Base-by-base conservation (phyloP, 495 filamentous ascomycete species). In the Hypoxylon lienhwacheense region DNA sequence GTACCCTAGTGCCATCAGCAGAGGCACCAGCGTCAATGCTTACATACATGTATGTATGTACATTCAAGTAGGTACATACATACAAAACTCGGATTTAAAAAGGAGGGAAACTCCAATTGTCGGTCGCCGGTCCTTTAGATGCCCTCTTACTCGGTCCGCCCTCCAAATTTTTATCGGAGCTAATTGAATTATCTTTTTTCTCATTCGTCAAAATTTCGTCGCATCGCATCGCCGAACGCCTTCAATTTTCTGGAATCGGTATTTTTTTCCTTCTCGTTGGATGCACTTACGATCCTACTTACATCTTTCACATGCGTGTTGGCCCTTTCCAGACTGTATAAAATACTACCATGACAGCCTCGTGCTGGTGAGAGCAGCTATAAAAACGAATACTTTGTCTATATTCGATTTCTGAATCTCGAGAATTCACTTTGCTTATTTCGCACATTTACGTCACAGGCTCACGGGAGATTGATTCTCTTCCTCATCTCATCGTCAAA, bases 251-350 rank as follows among this genome's bases (percentile, higher is more conserved):
- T 41, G 44, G 35, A 45, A 50, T 47, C 50, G 40, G 25, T 50
- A 36, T 61, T 51, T 61, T 58, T 54, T 34, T 39, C 28, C 24
- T n/a, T 54, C 56, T 46, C 47, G 58, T 55, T 61, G 47, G 51
- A 61, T 35, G 58, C 58, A 61, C 15, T 16, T 26, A 14, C 34
- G 29, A 43, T 40, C n/a, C n/a, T n/a, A n/a, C n/a, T n/a, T n/a
- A n/a, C n/a, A n/a, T n/a, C n/a, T n/a, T n/a, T 29, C 17, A 1
- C 22, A 39, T 47, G 21, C 34, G 39, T 31, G 51, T 61, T 61
- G 42, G 46, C 29, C 46, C 17, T n/a, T 11, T 1, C 28, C 19
- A 35, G 7, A 45, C 6, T 7, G 32, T 26, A 28, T 36, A 55
- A n/a, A n/a, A 61, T 50, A 21, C 12, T 41, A 17, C 56, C 36